These are phyloP conservation scores for Tetragonia tetragonoides DNA, from an alignment of 148 eudicot species.

Conservation along the genomic window DNA sequence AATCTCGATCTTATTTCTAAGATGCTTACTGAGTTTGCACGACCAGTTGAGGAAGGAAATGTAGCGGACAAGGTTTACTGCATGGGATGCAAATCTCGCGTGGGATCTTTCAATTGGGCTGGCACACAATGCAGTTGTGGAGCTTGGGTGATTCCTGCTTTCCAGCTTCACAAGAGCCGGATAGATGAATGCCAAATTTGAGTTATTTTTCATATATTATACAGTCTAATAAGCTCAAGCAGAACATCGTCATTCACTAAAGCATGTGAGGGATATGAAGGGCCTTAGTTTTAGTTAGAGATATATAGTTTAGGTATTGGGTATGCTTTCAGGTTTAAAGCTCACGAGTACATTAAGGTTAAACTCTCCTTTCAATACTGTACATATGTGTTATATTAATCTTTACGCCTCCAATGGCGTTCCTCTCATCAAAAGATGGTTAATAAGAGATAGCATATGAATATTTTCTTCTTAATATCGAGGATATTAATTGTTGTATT, in stretches of 20 bases:
- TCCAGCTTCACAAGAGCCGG: constrained; percentile 72
- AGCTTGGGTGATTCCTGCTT: constrained; percentile 79
- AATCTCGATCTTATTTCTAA: neutral
- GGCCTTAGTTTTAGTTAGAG: too few relatives aligned
- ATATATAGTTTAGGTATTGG: too few relatives aligned
- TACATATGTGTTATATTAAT: too few relatives aligned
- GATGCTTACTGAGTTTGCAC: constrained; percentile 6
- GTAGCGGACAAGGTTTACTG: constrained; percentile 56
- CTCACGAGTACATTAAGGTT: too few relatives aligned
- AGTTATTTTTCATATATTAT: constrained; percentile 1
- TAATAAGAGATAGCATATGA: too few relatives aligned
- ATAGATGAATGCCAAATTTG: constrained; percentile 59
- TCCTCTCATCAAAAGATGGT: too few relatives aligned
- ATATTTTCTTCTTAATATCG: too few relatives aligned
- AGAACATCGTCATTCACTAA: neutral
- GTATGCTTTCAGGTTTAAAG: too few relatives aligned
- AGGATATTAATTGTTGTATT: too few relatives aligned
- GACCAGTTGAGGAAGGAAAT: constrained; percentile 72
- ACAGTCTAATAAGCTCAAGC: neutral
- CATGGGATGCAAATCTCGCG: constrained; percentile 59
- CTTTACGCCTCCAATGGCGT: too few relatives aligned
- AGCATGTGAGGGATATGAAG: neutral
- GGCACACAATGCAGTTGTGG: constrained; percentile 91
- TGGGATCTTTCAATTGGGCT: constrained; percentile 78
- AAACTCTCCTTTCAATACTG: too few relatives aligned